phyloP scores from a whole-genome alignment of 2,329 filamentous ascomycete genomes.

The Colletotrichum plurivorum region DNA sequence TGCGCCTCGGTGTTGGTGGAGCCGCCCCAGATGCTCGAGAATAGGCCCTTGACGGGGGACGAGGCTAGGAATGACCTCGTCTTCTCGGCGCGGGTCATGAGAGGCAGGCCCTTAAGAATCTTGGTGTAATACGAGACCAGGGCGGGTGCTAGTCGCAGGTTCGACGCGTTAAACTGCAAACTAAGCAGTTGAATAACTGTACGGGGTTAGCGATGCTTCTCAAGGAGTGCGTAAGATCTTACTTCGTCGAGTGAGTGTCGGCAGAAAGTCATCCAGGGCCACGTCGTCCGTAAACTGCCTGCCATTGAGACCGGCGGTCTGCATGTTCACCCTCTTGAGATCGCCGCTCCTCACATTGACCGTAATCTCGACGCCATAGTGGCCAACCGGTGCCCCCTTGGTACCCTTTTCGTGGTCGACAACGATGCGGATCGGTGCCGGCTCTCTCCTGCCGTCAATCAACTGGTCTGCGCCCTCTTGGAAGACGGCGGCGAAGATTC shows the following conservation, averaged over 20 bases:
- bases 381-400: conserved; percentile 75
- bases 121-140: conserved; percentile 85
- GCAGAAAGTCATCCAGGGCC: conserved; percentile 78
- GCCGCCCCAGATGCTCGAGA: conserved; percentile 84
- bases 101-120: conserved; percentile 77
- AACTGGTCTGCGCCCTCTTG: conserved; percentile 77
- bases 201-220: conserved; percentile 50
- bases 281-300: conserved; percentile 82
- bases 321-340: conserved; percentile 63
- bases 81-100: conserved; percentile 74
- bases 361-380: conserved; percentile 80
- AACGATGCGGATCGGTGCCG: conserved; percentile 79
- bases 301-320: conserved; percentile 75
- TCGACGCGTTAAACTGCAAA: conserved; percentile 77
- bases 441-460: conserved; percentile 75
- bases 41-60: conserved; percentile 87
- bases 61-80: conserved; percentile 79
- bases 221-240: conserved; percentile 49
- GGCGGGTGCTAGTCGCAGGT: conserved; percentile 74
- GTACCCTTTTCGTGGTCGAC: conserved; percentile 78
- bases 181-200: conserved; percentile 81
- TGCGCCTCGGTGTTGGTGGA: conserved; percentile 62
- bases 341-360: conserved; percentile 73
- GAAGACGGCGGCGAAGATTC: conserved; percentile 77
- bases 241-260: conserved; percentile 82